phyloP scores from a whole-genome alignment of 1,284 basidiomycete species.

The Lentinus polychrous region DNA sequence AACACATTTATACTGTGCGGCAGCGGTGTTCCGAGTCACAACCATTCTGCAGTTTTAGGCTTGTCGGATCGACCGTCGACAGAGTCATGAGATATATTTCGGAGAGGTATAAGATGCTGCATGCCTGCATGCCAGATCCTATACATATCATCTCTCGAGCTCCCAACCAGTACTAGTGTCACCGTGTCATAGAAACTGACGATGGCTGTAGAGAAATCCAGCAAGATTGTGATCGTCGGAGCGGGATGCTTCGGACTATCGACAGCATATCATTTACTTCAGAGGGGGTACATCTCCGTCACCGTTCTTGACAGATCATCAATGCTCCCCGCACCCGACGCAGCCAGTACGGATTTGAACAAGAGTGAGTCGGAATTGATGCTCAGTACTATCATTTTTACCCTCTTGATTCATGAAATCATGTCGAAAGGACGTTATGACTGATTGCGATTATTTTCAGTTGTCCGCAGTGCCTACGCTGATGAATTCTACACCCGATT shows the following conservation, averaged over 20 bases:
- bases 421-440: neutral
- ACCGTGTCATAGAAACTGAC: neutral
- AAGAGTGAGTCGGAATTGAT: slow-evolving; percentile 44
- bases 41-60: no score
- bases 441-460: slow-evolving; percentile 26
- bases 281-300: slow-evolving; percentile 59
- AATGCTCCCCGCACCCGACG: slow-evolving; percentile 67
- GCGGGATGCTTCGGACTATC: slow-evolving; percentile 85
- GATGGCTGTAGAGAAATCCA: slow-evolving; percentile 2
- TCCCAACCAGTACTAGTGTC: no score
- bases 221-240: slow-evolving; percentile 67
- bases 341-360: slow-evolving; percentile 81
- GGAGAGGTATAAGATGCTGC: no score
- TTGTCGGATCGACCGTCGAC: no score
- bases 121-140: no score
- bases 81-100: no score
- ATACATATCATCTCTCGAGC: no score
- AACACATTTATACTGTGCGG: no score
- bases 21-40: no score
- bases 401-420: neutral
- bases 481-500: slow-evolving; percentile 66
- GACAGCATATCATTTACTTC: slow-evolving; percentile 71
- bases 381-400: neutral
- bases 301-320: slow-evolving; percentile 68
- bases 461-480: slow-evolving; percentile 65